Evolutionary conservation across 176 grass and related monocot species (phyloP).

Genomic region (Urochloa ruziziensis): DNA sequence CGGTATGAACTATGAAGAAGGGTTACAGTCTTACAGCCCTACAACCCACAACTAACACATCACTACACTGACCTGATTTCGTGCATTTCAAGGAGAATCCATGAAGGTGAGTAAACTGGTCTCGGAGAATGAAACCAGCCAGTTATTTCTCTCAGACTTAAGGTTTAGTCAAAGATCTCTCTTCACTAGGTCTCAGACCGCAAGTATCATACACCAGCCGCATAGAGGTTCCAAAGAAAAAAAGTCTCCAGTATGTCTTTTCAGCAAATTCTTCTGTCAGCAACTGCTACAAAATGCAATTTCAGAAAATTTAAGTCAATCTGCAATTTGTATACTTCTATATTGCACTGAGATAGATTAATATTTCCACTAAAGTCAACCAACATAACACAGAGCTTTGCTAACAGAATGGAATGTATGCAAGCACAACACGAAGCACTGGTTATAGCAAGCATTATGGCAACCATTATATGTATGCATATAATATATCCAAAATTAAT

Average conservation of each 20-base stretch:
- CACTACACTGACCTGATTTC: slow-evolving; percentile 24
- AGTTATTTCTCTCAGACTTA: slow-evolving; percentile 21
- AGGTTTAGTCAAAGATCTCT: slow-evolving; percentile 1
- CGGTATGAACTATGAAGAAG: background rate
- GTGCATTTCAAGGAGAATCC: slow-evolving; percentile 16
- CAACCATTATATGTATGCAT: background rate
- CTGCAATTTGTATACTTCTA: background rate
- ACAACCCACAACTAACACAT: slow-evolving; percentile 15
- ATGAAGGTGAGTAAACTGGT: slow-evolving; percentile 11
- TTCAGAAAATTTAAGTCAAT: slow-evolving; percentile 17
- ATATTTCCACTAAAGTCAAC: background rate
- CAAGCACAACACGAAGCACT: background rate
- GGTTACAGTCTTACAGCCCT: slow-evolving; percentile 7
- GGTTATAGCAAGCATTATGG: background rate
- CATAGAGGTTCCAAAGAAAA: slow-evolving; percentile 25
- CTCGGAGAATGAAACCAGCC: background rate
- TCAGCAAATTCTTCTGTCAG: slow-evolving; percentile 35
- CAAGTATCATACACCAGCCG: slow-evolving; percentile 13
- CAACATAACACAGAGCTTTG: background rate
- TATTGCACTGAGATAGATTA: background rate
- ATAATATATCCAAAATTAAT: background rate
- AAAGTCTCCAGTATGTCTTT: background rate
- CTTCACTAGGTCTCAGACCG: background rate
- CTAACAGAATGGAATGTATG: background rate
- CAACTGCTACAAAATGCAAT: slow-evolving; percentile 31